Percentiles rank a stretch among this genome's conserved stretches.
Conservation (phyloP, 2,329 filamentous ascomycete species). For the Decorospora gaudefroyi region DNA sequence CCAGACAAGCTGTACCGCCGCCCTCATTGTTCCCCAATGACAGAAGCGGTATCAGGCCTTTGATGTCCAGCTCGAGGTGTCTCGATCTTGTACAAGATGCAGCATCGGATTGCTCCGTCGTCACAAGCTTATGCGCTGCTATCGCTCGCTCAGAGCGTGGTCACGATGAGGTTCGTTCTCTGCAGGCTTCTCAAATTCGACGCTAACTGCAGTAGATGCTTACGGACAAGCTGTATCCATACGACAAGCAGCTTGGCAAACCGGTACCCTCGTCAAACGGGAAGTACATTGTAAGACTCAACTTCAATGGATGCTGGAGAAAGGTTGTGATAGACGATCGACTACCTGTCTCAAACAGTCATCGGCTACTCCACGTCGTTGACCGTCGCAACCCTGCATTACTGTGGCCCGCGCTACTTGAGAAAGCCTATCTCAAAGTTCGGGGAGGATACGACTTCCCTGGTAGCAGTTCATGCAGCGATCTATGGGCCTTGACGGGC, state of each 20-base stretch:
- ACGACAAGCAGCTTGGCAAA: constrained; percentile 59
- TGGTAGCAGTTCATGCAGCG: constrained; percentile 94
- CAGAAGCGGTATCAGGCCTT: constrained; percentile 46
- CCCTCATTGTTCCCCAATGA: constrained; percentile 46
- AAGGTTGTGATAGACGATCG: constrained; percentile 88
- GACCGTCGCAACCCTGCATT: constrained; percentile 81
- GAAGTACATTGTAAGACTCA: constrained; percentile 88
- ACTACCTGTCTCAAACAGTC: constrained; percentile 75
- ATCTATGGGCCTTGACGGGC: constrained; percentile 87
- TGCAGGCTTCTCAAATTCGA: not conserved
- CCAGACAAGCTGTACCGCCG: constrained; percentile 65
- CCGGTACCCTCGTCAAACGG: constrained; percentile 75
- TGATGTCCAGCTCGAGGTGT: constrained; percentile 62
- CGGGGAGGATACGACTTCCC: constrained; percentile 97
- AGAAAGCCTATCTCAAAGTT: constrained; percentile 96
- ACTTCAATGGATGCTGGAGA: constrained; percentile 93
- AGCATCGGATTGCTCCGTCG: constrained; percentile 94
- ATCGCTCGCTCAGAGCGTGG: constrained; percentile 71
- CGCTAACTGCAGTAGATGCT: constrained; percentile 62
- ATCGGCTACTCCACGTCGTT: constrained; percentile 80
- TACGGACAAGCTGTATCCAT: constrained; percentile 74
- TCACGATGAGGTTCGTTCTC: constrained; percentile 63
- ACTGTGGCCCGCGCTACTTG: constrained; percentile 88
- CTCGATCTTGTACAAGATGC: constrained; percentile 93
- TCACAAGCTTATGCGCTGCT: constrained; percentile 88